These are phyloP conservation scores for Globisporangium camurandrum DNA, from an alignment of 352 stramenopile genomes.

Conservation along the genomic window DNA sequence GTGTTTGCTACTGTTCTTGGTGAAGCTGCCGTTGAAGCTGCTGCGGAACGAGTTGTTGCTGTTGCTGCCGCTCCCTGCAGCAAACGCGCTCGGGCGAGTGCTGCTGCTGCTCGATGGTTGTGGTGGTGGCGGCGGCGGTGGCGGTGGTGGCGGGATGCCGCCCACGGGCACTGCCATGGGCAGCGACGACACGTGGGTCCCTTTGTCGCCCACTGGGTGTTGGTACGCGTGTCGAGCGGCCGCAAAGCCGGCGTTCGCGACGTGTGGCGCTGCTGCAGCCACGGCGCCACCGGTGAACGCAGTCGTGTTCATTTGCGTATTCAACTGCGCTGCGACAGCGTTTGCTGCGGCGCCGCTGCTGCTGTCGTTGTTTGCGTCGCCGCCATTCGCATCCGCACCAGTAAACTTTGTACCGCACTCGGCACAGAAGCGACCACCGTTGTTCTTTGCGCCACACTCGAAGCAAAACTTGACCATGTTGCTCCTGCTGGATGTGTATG, in stretches of 20 bases:
- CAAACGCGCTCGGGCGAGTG: conserved; percentile 11
- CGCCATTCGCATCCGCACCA: background rate
- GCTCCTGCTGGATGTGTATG: too few relatives aligned
- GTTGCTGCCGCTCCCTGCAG: conserved; percentile 5
- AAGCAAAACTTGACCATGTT: conserved; percentile 50
- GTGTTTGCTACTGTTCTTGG: conserved; percentile 8
- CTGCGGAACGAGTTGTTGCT: conserved; percentile 14
- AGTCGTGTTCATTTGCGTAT: conserved; percentile 9
- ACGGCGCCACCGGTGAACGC: conserved; percentile 7
- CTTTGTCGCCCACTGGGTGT: too few relatives aligned
- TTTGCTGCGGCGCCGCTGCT: conserved; percentile 2
- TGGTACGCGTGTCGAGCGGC: conserved; percentile 2
- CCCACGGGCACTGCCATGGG: conserved; percentile 13
- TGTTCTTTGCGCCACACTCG: conserved; percentile 44
- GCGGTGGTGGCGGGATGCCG: background rate
- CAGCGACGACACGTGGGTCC: too few relatives aligned
- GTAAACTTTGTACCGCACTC: conserved; percentile 48
- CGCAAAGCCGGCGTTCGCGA: conserved; percentile 4
- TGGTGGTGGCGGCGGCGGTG: background rate
- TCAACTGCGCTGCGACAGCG: conserved; percentile 11
- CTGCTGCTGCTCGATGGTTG: background rate
- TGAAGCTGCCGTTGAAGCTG: conserved; percentile 10
- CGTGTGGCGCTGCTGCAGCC: conserved; percentile 4
- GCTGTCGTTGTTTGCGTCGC: too few relatives aligned
- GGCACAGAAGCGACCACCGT: conserved; percentile 52